Percentiles rank a stretch among this genome's conserved stretches.
Conservation (phyloP, 257 asterid species). For the Solanum pennellii region DNA sequence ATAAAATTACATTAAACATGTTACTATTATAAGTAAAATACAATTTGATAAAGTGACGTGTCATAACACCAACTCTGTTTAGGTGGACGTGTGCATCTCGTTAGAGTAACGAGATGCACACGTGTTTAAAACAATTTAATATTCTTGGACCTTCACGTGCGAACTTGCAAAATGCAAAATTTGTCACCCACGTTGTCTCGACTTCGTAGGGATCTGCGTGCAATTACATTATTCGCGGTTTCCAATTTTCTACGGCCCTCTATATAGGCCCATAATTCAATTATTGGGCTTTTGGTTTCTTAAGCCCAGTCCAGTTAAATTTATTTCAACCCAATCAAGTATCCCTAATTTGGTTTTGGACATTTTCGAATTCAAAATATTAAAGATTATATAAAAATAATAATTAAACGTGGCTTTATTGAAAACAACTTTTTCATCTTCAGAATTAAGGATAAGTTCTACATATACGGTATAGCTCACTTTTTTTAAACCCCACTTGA, state of each 20-base stretch:
- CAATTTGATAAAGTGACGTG: background rate
- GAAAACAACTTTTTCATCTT: rapidly evolving
- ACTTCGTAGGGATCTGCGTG: background rate
- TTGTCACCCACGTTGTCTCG: background rate
- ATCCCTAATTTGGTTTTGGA: background rate
- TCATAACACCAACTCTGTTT: background rate
- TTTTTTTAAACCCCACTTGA: background rate
- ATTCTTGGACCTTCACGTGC: background rate
- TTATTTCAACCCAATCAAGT: background rate
- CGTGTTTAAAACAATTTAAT: background rate
- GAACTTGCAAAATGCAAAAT: background rate
- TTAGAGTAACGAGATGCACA: background rate
- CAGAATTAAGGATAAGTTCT: background rate
- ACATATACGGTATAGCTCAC: background rate
- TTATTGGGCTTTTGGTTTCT: background rate
- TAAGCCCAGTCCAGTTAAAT: background rate
- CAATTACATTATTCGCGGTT: background rate
- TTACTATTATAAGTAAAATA: background rate
- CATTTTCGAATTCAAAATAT: background rate
- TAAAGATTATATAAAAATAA: background rate
- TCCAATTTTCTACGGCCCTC: background rate
- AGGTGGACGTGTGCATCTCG: background rate
- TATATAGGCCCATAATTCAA: background rate
- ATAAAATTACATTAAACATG: background rate
- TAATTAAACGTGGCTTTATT: background rate